Evolutionary conservation across 2,329 filamentous ascomycete species (phyloP).

Genomic region (Penicillium sp.): DNA sequence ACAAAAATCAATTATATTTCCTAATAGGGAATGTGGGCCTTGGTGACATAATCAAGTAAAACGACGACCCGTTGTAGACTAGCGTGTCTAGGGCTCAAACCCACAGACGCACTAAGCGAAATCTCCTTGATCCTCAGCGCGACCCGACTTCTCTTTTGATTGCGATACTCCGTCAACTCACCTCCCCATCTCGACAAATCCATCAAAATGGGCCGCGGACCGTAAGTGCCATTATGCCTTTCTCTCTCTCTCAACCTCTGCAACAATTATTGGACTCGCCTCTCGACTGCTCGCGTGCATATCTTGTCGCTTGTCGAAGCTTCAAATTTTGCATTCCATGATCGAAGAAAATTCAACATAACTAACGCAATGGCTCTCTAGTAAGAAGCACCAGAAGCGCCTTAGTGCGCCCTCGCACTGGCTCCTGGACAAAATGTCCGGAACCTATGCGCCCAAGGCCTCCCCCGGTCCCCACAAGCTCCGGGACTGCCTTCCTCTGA

Average conservation of each 20-base stretch:
- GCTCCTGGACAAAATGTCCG: constrained; percentile 99
- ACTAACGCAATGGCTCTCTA: constrained; percentile 46
- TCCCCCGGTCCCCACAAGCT: constrained; percentile 96
- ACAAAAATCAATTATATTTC: constrained; percentile 6
- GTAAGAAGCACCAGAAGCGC: constrained; percentile 99
- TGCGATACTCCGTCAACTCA: constrained; percentile 40
- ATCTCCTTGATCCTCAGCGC: constrained; percentile 18
- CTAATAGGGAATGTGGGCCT: constrained; percentile 9
- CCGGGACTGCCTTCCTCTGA: constrained; percentile 96
- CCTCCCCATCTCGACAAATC: constrained; percentile 40
- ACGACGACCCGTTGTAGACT: constrained; percentile 21
- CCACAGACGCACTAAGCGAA: constrained; percentile 35
- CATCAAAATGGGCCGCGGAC: constrained; percentile 57
- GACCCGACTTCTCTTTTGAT: constrained; percentile 20
- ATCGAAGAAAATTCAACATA: background rate
- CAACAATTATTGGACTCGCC: constrained; percentile 2
- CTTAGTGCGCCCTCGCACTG: constrained; percentile 98
- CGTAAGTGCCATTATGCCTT: constrained; percentile 48
- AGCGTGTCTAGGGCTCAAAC: constrained; percentile 34
- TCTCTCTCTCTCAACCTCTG: constrained; percentile 2
- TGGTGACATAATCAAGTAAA: constrained; percentile 3
- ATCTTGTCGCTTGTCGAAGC: constrained; percentile 6
- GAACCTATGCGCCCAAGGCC: constrained; percentile 70
- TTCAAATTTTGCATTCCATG: background rate
- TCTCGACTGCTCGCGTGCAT: background rate